Evolutionary conservation across 352 stramenopile species (phyloP).

Genomic region (Phytophthora tubulina): DNA sequence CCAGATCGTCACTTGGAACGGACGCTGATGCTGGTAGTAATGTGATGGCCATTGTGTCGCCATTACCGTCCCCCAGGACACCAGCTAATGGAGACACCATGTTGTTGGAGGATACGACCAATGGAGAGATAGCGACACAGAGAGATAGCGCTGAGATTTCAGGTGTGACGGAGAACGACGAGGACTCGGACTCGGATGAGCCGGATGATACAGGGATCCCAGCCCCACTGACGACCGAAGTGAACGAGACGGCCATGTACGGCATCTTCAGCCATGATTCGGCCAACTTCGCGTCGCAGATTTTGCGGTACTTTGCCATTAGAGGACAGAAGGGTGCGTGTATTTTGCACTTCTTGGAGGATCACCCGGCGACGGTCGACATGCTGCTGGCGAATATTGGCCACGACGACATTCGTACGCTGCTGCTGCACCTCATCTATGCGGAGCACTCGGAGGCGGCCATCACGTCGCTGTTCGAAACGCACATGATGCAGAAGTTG

Average conservation of each 20-base stretch:
- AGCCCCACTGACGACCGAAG: conserved; percentile 43
- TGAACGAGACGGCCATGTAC: conserved; percentile 60
- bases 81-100: conserved; percentile 20
- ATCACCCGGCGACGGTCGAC: conserved; percentile 66
- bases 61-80: conserved; percentile 38
- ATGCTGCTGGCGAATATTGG: conserved; percentile 84
- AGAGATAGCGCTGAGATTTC: conserved; percentile 38
- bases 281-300: conserved; percentile 83
- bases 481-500: conserved; percentile 77
- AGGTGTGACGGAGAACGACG: conserved; percentile 34
- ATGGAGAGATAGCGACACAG: conserved; percentile 2
- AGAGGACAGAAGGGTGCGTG: conserved; percentile 80
- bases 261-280: conserved; percentile 83
- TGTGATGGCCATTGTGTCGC: conserved; percentile 17
- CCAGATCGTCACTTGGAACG: conserved; percentile 34
- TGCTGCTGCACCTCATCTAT: conserved; percentile 86
- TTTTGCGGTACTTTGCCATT: conserved; percentile 85
- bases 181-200: conserved; percentile 51
- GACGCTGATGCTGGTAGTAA: conserved; percentile 24
- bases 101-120: conserved; percentile 2
- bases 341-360: conserved; percentile 75
- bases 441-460: conserved; percentile 83
- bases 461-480: conserved; percentile 79
- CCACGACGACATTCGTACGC: conserved; percentile 82
- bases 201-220: conserved; percentile 48